Evolutionary conservation across 2,329 filamentous ascomycete genomes (phyloP).

Genomic region (Aspergillus sp.): DNA sequence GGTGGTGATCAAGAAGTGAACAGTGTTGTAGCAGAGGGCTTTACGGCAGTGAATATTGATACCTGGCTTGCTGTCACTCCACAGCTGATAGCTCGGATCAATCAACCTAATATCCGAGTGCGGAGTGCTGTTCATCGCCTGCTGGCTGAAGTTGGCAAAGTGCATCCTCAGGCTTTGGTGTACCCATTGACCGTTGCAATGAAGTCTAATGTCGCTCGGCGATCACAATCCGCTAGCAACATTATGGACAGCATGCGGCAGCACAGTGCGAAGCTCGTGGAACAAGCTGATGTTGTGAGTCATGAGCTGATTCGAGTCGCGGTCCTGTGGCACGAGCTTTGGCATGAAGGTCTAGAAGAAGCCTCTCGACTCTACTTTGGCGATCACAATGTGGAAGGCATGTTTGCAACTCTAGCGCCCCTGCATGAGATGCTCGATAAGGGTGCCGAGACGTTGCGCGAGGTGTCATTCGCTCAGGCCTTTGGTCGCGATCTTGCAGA

Average conservation of each 20-base stretch:
- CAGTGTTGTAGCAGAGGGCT: constrained; percentile 82
- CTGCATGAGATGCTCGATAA: constrained; percentile 88
- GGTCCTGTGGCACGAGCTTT: constrained; percentile 97
- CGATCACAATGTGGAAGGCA: constrained; percentile 94
- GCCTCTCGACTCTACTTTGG: constrained; percentile 96
- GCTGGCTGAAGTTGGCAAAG: constrained; percentile 86
- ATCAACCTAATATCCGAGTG: constrained; percentile 87
- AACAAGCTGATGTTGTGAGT: constrained; percentile 93
- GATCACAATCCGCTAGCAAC: constrained; percentile 82
- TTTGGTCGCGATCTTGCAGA: constrained; percentile 95
- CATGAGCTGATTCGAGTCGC: constrained; percentile 96
- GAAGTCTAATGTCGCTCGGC: constrained; percentile 85
- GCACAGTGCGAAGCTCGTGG: constrained; percentile 87
- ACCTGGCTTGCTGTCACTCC: constrained; percentile 99
- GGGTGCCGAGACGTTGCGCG: constrained; percentile 87
- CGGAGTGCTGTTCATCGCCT: constrained; percentile 89
- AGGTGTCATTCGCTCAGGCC: constrained; percentile 96
- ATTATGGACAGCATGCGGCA: constrained; percentile 99
- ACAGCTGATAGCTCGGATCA: constrained; percentile 95
- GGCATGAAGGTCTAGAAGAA: constrained; percentile 97
- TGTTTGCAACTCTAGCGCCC: constrained; percentile 88
- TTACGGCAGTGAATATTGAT: constrained; percentile 88
- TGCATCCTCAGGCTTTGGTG: constrained; percentile 92
- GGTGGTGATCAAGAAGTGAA: constrained; percentile 88
- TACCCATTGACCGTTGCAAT: constrained; percentile 97